Base-by-base conservation (phyloP, 305 asterid species). In the Fraxinus ornus region DNA sequence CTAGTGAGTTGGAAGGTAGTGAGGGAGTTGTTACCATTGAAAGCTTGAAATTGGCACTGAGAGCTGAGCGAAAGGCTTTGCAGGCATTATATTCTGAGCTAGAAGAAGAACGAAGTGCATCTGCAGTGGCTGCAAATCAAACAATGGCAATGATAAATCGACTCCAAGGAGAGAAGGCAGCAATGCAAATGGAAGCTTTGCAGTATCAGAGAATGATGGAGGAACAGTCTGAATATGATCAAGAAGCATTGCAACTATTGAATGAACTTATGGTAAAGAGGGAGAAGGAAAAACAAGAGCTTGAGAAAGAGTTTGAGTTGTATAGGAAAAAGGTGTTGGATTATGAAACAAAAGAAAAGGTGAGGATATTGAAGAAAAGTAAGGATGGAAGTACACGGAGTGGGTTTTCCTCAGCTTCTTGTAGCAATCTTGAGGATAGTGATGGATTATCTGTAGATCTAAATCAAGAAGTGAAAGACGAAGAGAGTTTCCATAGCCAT, bases 131-230 rank as follows among this genome's bases (percentile, higher is more conserved):
- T 70, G 93, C 99, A 1, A 96, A 82, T 85, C 98, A 96, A 84
- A 96, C 99, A 0, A 94, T 96, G 98, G 98, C 98, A 37, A 96
- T 96, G 99, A 96, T 96, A 80, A 93, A 93, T 78, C 75, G 97
- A 36, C 97, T 96, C 75, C 98, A 96, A 66, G 99, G 94, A 88
- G 99, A 96, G 86, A 96, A 92, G 83, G 98, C 98, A 0, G 98
- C 97, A 6, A 91, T 96, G 98, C 97, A 93, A 81, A 96, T 96
- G 98, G 99, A 96, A 80, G 98, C 99, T 13, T 85, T 94, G 85
- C 99, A 96, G 88, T 96, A 96, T 75, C 98, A 96, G 85, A 91
- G 98, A 85, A 96, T 96, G 98, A 96, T 96, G 99, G 99, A 96
- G 78, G 99, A 96, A 78, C 99, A 96, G 81, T 91, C 99, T 0